Conservation (phyloP, 352 stramenopile species). For the Phytophthora sansomeana region DNA sequence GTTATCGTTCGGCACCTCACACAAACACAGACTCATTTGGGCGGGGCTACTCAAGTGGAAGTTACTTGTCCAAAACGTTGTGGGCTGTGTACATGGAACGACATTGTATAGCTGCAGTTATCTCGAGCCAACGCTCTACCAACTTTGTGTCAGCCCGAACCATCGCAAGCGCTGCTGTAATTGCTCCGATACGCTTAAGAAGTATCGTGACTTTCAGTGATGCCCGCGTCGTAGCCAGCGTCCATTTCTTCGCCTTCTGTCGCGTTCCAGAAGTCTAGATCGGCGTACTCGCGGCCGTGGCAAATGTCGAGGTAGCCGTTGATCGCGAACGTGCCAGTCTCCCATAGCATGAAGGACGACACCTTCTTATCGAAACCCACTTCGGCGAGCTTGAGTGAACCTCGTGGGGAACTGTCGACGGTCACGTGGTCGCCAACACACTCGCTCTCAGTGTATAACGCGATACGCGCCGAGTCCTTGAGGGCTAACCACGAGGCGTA, state of each 20-base stretch:
- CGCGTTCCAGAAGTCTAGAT: not conserved
- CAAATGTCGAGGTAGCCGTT: not conserved
- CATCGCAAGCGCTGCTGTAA: not conserved
- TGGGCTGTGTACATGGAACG: not conserved
- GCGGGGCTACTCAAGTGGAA: not conserved
- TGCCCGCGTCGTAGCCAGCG: not conserved
- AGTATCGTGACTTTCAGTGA: not conserved
- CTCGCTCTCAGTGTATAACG: constrained; percentile 13
- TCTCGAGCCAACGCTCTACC: no score
- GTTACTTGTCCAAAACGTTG: not conserved
- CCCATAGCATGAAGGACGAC: constrained; percentile 15
- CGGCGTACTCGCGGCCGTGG: not conserved
- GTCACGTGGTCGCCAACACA: constrained; percentile 10
- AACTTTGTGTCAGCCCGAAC: not conserved
- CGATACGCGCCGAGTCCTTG: constrained; percentile 11
- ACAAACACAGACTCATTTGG: no score
- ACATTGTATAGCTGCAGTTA: no score
- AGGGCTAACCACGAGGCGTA: constrained; percentile 6
- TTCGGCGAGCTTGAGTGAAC: not conserved
- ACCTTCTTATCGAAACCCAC: constrained; percentile 18
- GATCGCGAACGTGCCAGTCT: not conserved
- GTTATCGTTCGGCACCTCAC: not conserved
- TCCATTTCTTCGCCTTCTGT: not conserved
- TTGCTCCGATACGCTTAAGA: not conserved
- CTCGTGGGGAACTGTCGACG: not conserved